phyloP scores from a whole-genome alignment of 495 filamentous ascomycete genomes.

The Penicillium antarcticum region DNA sequence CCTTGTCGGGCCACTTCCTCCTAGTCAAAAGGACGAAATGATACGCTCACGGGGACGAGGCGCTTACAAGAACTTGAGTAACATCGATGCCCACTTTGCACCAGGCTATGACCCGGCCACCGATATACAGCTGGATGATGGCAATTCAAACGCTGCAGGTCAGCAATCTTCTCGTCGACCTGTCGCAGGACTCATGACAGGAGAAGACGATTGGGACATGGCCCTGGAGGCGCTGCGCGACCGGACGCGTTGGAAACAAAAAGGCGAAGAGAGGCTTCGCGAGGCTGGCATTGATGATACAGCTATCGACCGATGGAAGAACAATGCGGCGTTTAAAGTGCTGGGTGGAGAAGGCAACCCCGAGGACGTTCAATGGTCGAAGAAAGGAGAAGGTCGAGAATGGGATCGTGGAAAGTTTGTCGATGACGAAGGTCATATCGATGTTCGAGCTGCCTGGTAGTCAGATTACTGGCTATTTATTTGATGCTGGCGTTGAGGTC shows the following conservation, averaged over 20 bases:
- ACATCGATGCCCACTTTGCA: conserved; percentile 79
- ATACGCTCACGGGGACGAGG: conserved; percentile 77
- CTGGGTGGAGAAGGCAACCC: conserved; percentile 45
- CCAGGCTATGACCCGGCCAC: conserved; percentile 69
- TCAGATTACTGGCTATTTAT: not conserved
- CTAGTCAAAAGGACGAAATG: conserved; percentile 31
- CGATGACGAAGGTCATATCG: conserved; percentile 57
- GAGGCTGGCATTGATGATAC: conserved; percentile 77
- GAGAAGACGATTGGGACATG: conserved; percentile 74
- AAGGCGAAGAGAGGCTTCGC: conserved; percentile 73
- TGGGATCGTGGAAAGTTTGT: conserved; percentile 89
- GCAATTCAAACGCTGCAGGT: conserved; percentile 23
- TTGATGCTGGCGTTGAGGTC: conserved; percentile 5
- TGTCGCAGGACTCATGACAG: conserved; percentile 42
- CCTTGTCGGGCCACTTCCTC: conserved; percentile 76
- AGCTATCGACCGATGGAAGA: conserved; percentile 76
- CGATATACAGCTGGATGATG: conserved; percentile 60
- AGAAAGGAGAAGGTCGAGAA: conserved; percentile 75
- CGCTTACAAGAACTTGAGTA: conserved; percentile 52
- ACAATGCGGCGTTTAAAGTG: conserved; percentile 38
- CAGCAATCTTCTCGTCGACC: conserved; percentile 34
- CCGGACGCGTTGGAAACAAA: conserved; percentile 73
- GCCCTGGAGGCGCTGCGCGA: conserved; percentile 80
- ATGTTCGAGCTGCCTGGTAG: conserved; percentile 49
- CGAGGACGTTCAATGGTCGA: conserved; percentile 76